These are phyloP conservation scores for Auxenochlorella pyrenoidosa DNA, from an alignment of 139 green algal genomes.

Conservation along the genomic window DNA sequence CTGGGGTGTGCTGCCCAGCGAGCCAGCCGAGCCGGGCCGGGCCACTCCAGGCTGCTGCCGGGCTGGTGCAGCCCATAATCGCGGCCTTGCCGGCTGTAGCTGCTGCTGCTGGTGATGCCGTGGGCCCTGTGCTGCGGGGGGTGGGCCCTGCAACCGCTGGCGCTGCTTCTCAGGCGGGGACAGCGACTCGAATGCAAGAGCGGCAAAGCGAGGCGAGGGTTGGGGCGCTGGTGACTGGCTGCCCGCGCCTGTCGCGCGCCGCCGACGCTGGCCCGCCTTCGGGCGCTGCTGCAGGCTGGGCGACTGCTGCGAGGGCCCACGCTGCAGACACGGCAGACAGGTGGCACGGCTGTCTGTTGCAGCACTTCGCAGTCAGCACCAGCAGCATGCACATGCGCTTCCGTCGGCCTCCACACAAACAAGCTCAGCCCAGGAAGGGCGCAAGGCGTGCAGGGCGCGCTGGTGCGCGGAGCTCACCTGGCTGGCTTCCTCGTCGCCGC, in stretches of 20 bases:
- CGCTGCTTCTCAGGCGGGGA: slow-evolving; percentile 2
- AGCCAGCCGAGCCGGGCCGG: neutral
- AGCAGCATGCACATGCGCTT: no score
- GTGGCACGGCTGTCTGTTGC: neutral
- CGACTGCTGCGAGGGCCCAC: neutral
- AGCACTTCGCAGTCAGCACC: no score
- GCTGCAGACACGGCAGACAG: neutral
- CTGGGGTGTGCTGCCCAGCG: neutral
- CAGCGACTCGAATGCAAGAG: neutral
- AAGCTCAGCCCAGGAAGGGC: no score
- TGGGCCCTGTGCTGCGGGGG: neutral
- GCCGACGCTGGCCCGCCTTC: neutral
- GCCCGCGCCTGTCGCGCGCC: neutral
- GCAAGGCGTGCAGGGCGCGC: neutral
- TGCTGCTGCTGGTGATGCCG: slow-evolving; percentile 14
- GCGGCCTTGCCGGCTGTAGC: neutral
- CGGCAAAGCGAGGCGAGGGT: neutral
- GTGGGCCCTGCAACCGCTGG: neutral
- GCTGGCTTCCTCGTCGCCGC: neutral
- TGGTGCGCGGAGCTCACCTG: neutral
- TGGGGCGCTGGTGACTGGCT: slow-evolving; percentile 1
- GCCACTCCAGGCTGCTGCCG: neutral
- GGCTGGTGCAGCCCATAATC: neutral
- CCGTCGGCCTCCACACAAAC: no score
- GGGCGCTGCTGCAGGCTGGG: neutral